Base-by-base conservation (phyloP, 1,139 yeast species). In the Kodamaea suecica region DNA sequence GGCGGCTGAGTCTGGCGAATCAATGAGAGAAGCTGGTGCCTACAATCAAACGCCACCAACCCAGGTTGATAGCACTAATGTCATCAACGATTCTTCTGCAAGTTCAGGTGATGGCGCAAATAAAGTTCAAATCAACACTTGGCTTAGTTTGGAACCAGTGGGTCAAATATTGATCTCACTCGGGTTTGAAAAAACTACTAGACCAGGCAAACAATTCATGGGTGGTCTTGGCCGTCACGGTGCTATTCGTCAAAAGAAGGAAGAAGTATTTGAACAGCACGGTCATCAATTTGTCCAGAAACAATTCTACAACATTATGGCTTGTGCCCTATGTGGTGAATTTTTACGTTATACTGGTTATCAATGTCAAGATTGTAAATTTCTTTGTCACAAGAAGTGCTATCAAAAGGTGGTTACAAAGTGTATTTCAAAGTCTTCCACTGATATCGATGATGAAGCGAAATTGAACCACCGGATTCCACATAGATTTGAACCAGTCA, bases 211-310 rank as follows among this genome's bases (percentile, higher is more conserved):
- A 17, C 73, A 70, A 34, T 74, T 74, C 35, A 66, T 76, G 59
- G 87, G 84, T 13, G 87, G 86, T 0, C 75, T 92, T 43, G 97
- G 96, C 14, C 95, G 98, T 70, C 96, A 90, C 57, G 97, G 97
- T 63, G 98, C 98, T 41, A 92, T 92, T 47, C 83, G 96, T 52
- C 94, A 87, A 61, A 80, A 86, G 67, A 90, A 90, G 52, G 97
- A 90, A 54, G 97, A 90, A 52, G 87, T 92, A 1, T 87, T 80
- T 56, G 97, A 90, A 60, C 95, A 92, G 53, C 95, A 87, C 55
- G 98, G 98, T 10, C 98, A 92, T 63, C 95, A 87, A 59, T 92
- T 92, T 65, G 95, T 87, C 27, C 96, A 87, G 57, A 92, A 87
- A 49, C 96, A 88, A 56, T 88, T 92, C 55, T 92, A 92, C 71